Evolutionary conservation across 2,329 filamentous ascomycete species (phyloP), one percentile per base, ranked within the genome.

Genomic region (Cladophialophora carrionii): DNA sequence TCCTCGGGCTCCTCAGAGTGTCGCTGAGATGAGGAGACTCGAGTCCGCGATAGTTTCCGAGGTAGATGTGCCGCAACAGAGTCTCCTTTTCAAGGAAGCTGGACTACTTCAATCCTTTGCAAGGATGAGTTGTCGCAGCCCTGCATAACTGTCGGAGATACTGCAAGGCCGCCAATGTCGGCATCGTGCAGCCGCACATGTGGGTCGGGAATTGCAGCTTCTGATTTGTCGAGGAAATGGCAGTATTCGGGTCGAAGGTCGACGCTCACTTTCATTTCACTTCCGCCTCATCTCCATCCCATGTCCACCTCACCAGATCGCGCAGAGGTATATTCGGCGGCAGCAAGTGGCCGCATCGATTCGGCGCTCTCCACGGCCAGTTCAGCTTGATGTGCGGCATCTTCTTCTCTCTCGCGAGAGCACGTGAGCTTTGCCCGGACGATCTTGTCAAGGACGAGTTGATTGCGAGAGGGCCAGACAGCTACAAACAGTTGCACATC

Each of bases 401-500:
- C 88, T 72, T 82, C 87, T 73, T 68, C 37, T 71, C 69, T 24
- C n/a, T 66, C 9, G 61, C 57, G 20, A 57, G 79, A 81, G 79
- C 81, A 78, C 77, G 83, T 82, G 70, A 85, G 84, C 67, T 84
- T 81, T 74, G 83, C 81, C 73, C 82, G 81, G 20, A 74, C 57
- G 71, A 75, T 54, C 72, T 77, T 55, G 76, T 77, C 10, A 71
- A 70, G 41, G 51, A 68, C 37, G 70, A 78, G 24, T 73, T 82
- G 10, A 70, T 71, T 51, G 76, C 75, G 41, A 76, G 80, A 70
- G 80, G 80, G 4, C 80, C 80, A 10, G 80, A 82, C 71, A 78
- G 78, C 68, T 75, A 67, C 56, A 61, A 63, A 59, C 49, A 76
- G 20, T 74, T 77, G 58, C 72, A 72, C 17, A 65, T 75, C 34